Conservation (phyloP, 495 filamentous ascomycete species). For the Xylaria curta region DNA sequence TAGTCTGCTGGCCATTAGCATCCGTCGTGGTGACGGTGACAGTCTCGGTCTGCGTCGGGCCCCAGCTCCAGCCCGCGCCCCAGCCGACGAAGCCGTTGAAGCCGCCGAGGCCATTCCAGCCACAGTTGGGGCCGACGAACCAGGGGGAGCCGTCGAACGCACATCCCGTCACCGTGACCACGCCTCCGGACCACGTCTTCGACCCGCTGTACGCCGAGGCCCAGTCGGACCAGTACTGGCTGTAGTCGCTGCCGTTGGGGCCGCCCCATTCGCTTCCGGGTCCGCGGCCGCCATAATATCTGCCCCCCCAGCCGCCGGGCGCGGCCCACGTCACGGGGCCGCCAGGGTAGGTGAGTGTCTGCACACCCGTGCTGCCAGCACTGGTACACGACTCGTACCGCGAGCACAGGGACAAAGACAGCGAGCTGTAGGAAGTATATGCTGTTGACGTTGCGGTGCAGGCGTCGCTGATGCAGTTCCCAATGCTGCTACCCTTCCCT, state of each 20-base stretch:
- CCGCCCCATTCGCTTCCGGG: conserved; percentile 24
- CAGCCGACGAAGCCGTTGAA: conserved; percentile 53
- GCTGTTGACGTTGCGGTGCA: conserved; percentile 51
- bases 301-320: conserved; percentile 34
- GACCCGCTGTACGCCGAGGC: conserved; percentile 38
- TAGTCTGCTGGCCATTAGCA: conserved; percentile 41
- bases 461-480: conserved; percentile 45
- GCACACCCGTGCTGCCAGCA: conserved; percentile 49
- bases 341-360: conserved; percentile 48
- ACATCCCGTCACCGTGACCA: conserved; percentile 56
- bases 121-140: conserved; percentile 54
- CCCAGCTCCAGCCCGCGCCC: conserved; percentile 52
- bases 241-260: conserved; percentile 28
- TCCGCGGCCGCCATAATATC: conserved; percentile 21
- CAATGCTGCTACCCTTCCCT: conserved; percentile 42
- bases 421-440: conserved; percentile 45
- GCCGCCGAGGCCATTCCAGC: conserved; percentile 42
- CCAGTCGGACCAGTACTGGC: conserved; percentile 42
- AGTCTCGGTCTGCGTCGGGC: conserved; percentile 44
- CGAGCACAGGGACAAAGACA: conserved; percentile 51
- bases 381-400: conserved; percentile 46
- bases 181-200: conserved; percentile 51
- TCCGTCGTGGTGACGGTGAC: conserved; percentile 49
- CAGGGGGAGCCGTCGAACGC: conserved; percentile 53
- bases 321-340: conserved; percentile 49